Evolutionary conservation across 2,329 filamentous ascomycete genomes (phyloP), one percentile per base, ranked within the genome.

Genomic region (Davidsoniella eucalypti): DNA sequence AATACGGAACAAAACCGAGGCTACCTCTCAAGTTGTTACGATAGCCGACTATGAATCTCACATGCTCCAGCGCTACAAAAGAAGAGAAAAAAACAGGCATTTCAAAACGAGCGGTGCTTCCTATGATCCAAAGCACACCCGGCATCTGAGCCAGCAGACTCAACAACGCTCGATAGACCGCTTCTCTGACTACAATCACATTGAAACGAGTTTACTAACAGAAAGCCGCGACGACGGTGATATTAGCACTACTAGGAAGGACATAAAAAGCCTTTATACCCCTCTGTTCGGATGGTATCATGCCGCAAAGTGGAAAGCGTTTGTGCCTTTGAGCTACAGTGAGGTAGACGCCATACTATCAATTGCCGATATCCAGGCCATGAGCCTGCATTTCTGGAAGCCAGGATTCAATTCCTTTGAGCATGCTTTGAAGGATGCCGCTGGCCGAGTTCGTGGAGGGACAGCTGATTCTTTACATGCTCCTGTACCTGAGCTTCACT

Each of bases 221-320:
- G 38, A 29, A n/a, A 39, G 41, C 8, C 26, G 41, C 18, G 16
- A 42, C 6, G 46, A 42, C 23, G 41, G 36, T 40, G 37, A 23
- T 6, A 18, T 49, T n/a, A 21, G 10, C 3, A 41, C 38, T 16
- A 48, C 50, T 33, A 18, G 37, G 3, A 49, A 40, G 12, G 48
- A 44, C 18, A 44, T 42, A 5, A 38, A 38, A 23, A 49, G 26
- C 12, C 16, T 16, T 23, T 49, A 38, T 37, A 43, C 51, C 3
- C 43, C 38, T 29, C 49, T 53, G 14, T 16, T 38, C 4, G 26
- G 49, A 33, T 53, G 51, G 51, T 53, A 48, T 44, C 39, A 50
- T 29, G 50, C 51, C 6, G 21, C 44, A 18, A 45, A 53, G 41
- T 44, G 21, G 9, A 37, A 23, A 2, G 47, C 51, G 14, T 45